Evolutionary conservation across 2,329 filamentous ascomycete species (phyloP).

Genomic region (Beauveria sp.): DNA sequence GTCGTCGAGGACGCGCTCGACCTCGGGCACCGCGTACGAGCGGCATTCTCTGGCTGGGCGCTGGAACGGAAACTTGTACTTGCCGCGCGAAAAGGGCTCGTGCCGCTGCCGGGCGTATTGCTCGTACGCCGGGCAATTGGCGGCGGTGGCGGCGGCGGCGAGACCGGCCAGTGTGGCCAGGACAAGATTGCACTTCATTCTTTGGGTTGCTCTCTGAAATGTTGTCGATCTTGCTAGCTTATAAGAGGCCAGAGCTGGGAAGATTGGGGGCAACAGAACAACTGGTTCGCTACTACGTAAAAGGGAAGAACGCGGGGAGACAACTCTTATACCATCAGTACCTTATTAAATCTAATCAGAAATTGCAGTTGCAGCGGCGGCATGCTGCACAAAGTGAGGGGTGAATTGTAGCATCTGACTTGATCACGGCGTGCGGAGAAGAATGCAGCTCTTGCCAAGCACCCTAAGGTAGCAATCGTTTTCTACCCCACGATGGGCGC

Average conservation of each 20-base stretch:
- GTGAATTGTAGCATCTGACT: too few species aligned
- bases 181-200: slow-evolving; percentile 4
- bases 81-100: slow-evolving; percentile 67
- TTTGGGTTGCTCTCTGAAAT: background rate
- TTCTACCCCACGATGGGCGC: too few species aligned
- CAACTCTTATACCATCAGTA: too few species aligned
- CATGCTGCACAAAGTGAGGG: too few species aligned
- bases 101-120: slow-evolving; percentile 37
- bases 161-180: slow-evolving; percentile 2
- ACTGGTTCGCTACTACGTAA: background rate
- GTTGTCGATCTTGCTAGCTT: too few species aligned
- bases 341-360: too few species aligned
- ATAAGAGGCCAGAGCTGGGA: background rate
- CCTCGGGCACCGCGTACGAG: slow-evolving; percentile 68
- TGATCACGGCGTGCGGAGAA: too few species aligned
- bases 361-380: too few species aligned
- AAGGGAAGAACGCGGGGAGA: too few species aligned
- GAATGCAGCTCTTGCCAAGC: too few species aligned
- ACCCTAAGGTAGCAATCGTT: too few species aligned
- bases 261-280: background rate
- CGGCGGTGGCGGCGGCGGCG: slow-evolving; percentile 18
- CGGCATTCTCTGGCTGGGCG: slow-evolving; percentile 69
- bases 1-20: slow-evolving; percentile 67
- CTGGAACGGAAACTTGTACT: slow-evolving; percentile 70
- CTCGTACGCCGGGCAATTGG: slow-evolving; percentile 28